Base-by-base conservation (phyloP, 306 rosid species). In the Vigna reflexopilosa region DNA sequence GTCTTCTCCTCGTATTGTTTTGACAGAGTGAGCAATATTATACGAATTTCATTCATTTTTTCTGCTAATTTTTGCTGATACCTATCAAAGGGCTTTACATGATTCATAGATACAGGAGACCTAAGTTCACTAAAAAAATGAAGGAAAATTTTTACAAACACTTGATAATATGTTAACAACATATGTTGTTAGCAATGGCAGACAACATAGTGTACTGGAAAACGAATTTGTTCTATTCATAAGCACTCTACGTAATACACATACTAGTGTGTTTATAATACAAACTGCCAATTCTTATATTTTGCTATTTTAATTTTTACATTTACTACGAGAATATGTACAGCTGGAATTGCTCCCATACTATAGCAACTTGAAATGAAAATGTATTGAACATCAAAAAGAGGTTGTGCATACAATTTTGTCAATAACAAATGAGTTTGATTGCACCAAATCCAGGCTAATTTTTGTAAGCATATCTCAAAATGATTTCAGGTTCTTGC, bases 401-500 rank as follows among this genome's bases (percentile, higher is more conserved):
- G 77, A 49, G 81, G 61, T n/a, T 75, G 42, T 61, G 68, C 20
- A 38, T 51, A 61, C 51, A 68, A 11, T 61, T 81, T 45, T 70
- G 61, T 40, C 62, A 19, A 12, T 56, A 17, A 58, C 34, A 48
- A 24, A 58, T 15, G 52, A 42, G 70, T 28, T 50, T 73, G 67
- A 17, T 72, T 83, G 50, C 20, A 28, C 70, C 50, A 17, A 62
- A 64, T 51, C 66, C 63, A 19, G 55, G 82, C 22, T 64, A 77
- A 66, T 16, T 63, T 72, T 68, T 73, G 59, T 8, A 36, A 62
- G 36, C 10, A 16, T 70, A 42, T 56, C 48, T 67, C 19, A 45
- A 77, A 73, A 68, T 63, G 55, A 55, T 84, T 83, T 82, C 91
- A 95, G 98, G 97, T 95, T 83, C 68, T 94, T 77, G 98, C 98